Evolutionary conservation across 129 eudicot species (phyloP), one percentile per base, ranked within the genome.

Genomic region (Centella asiatica): DNA sequence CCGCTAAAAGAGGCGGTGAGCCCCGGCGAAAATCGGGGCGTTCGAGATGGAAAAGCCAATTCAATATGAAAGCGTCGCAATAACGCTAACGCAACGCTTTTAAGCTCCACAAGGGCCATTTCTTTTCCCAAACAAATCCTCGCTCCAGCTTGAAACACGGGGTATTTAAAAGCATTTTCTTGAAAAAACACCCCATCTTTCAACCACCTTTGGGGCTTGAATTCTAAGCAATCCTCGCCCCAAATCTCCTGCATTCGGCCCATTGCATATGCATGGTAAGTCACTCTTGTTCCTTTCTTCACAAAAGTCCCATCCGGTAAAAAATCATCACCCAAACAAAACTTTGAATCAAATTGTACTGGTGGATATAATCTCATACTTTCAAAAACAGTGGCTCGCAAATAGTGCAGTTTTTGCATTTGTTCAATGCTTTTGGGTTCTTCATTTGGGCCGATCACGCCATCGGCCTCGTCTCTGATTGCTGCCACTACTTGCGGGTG

Each of bases 1-100:
- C 60, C 84, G 1, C 53, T 18, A 57, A 85, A 82, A n/a, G 78
- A 76, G 13, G 95, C 89, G 2, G 95, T 87, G 17, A 87, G 84
- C 42, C 95, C 95, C 1, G 95, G 93, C 2, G 88, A 81, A 71
- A 87, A 87, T 22, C 72, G 78, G 4, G 84, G 88, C 15, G 62
- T 62, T 29, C n/a, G 10, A 20, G 45, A 29, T 1, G 73, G 71
- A 26, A 13, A 34, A 54, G 24, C 12, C 54, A 66, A 28, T 20
- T 62, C 24, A 14, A 62, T 26, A 10, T 44, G 37, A 54, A 76
- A 76, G 52, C 75, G 58, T 20, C 69, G 31, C n/a, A 76, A 6
- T 19, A 76, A 24, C n/a, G 53, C 44, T 0, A 70, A 39, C 28
- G 37, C 34, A 15, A 77, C 74, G n/a, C 62, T 53, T 64, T 77